These are phyloP conservation scores for Ganoderma leucocontextum DNA, from an alignment of 1,284 basidiomycete genomes.

Conservation along the genomic window DNA sequence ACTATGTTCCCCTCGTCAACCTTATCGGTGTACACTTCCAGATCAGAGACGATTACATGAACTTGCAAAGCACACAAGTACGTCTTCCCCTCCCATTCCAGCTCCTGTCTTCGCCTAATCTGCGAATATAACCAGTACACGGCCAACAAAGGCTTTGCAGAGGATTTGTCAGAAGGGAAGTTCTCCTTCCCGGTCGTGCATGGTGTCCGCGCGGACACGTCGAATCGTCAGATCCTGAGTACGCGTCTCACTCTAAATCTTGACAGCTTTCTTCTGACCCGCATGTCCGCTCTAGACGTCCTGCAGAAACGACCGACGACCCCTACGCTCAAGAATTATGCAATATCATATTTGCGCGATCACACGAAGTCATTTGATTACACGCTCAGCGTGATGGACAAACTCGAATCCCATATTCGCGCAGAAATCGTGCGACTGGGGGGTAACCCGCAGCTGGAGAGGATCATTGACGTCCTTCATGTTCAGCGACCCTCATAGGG, in stretches of 20 bases:
- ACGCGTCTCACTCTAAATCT: conserved; percentile 40
- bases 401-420: conserved; percentile 62
- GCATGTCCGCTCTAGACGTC: conserved; percentile 64
- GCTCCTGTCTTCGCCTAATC: neutral
- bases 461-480: conserved; percentile 53
- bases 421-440: conserved; percentile 66
- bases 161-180: conserved; percentile 96
- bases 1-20: conserved; percentile 93
- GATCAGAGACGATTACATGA: conserved; percentile 98
- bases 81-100: neutral
- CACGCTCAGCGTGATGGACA: conserved; percentile 67
- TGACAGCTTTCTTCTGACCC: neutral
- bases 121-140: conserved; percentile 68
- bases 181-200: conserved; percentile 97
- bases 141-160: conserved; percentile 93
- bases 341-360: conserved; percentile 80
- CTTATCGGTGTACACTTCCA: conserved; percentile 96
- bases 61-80: conserved; percentile 88
- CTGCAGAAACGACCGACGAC: conserved; percentile 88
- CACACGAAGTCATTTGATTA: conserved; percentile 82
- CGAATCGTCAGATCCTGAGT: conserved; percentile 87
- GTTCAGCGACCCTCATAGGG: conserved; percentile 34
- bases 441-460: conserved; percentile 59
- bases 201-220: conserved; percentile 78
- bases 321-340: conserved; percentile 80